Base-by-base conservation (phyloP, 2,329 filamentous ascomycete species). In the Sclerotinia borealis region DNA sequence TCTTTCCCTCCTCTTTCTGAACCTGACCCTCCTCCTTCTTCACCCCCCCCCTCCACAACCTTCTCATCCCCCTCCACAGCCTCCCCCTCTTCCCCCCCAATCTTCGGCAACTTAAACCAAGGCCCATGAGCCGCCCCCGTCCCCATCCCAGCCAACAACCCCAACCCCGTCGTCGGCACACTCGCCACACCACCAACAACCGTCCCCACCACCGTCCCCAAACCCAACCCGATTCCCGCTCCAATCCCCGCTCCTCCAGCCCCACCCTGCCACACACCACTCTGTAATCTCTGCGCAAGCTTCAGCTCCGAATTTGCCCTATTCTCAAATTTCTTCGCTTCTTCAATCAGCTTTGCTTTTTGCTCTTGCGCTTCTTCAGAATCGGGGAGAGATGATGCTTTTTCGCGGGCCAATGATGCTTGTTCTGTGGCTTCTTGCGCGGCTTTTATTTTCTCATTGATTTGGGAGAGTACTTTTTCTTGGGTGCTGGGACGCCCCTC, bases 231-330 rank as follows among this genome's bases (percentile, higher is more conserved):
- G 4, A 71, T 39, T 4, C 68, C 69, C 8, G 64, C 64, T 1
- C 69, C 70, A n/a, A 70, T 58, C 1, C 69, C 67, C 25, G 68
- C 68, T 0, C 70, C 70, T 1, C 55, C 59, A 0, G 65, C 66
- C 2, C 67, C 70, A 3, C 70, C 70, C 60, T 71, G 70, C 70
- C 69, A 71, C 25, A 69, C 66, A 2, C 70, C 70, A 55, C 68
- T 70, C 45, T 71, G 70, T 29, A 71, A 34, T 36, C 69, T 59
- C 71, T 83, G 84, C 37, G 90, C 90, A 61, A 90, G 88, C 67
- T 85, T 81, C 75, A 84, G 83, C 67, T 89, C 90, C 55, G 87
- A 91, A 13, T 54, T 56, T 1, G 67, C 64, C 6, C 59, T 65
- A 37, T 68, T 68, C 19, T 69, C 67, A 9, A 66, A 37, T 37